Evolutionary conservation across 1,139 yeast genomes (phyloP).

Genomic region (Kodamaea arcana): DNA sequence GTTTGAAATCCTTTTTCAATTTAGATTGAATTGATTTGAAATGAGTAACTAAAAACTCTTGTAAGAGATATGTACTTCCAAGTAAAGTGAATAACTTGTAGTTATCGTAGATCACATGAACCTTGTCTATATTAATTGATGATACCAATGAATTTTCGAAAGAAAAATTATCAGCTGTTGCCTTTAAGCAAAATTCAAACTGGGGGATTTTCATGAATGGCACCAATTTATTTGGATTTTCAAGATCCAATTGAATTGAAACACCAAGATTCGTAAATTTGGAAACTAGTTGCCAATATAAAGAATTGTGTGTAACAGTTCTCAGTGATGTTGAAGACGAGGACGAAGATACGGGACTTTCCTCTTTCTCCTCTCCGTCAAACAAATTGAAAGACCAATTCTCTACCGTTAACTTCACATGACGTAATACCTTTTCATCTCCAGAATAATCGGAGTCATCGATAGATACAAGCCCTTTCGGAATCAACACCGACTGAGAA

Average conservation of each 20-base stretch:
- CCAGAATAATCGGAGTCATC: constrained; percentile 32
- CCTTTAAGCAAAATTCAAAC: constrained; percentile 13
- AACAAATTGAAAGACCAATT: constrained; percentile 11
- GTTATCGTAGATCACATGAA: constrained; percentile 40
- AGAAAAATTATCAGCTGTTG: constrained; percentile 10
- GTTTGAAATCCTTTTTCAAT: constrained; percentile 22
- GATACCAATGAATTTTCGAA: constrained; percentile 25
- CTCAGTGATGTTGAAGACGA: constrained; percentile 21
- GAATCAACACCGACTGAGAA: constrained; percentile 58
- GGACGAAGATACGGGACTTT: constrained; percentile 4
- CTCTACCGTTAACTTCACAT: constrained; percentile 12
- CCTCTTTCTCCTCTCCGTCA: constrained; percentile 6
- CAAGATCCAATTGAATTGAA: constrained; percentile 25
- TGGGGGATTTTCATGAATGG: constrained; percentile 18
- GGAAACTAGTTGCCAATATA: constrained; percentile 19
- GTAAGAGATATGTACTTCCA: constrained; percentile 51
- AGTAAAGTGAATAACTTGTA: constrained; percentile 49
- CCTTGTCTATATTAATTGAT: constrained; percentile 23
- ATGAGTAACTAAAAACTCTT: constrained; percentile 44
- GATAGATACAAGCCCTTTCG: constrained; percentile 33
- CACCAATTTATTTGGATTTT: constrained; percentile 10
- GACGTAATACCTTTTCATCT: constrained; percentile 38
- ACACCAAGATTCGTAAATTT: constrained; percentile 18
- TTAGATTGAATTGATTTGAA: constrained; percentile 20
- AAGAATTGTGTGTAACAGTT: constrained; percentile 15